Base-by-base conservation (phyloP, 2,329 filamentous ascomycete species). In the Xylariaceae sp. region DNA sequence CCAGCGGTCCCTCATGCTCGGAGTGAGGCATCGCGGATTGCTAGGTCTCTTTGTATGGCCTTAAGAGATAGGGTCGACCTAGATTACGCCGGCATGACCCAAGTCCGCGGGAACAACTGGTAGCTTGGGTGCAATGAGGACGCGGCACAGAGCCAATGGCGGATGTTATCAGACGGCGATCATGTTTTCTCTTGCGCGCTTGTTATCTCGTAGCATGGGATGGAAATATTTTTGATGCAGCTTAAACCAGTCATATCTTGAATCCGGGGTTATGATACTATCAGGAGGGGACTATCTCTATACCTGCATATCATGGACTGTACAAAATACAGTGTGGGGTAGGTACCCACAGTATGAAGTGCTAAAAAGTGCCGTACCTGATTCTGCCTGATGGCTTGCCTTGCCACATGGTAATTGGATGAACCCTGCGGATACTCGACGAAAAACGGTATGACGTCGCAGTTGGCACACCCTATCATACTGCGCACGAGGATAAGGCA, bases 1-100 rank as follows among this genome's bases (percentile, higher is more conserved):
- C 79, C 62, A 87, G 72, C 51, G 85, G 88, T 56, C 77, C 74
- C 63, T 84, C 81, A 62, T 76, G 74, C 53, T 80, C 78, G 48
- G 80, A 80, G 67, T 80, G 79, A 66, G 79, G 77, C 81, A 84
- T 84, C 58, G 62, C 72, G 65, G 53, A 54, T 8, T 55, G 46
- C n/a, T 12, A 19, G 19, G 19, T 46, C 9, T 29, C 40, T 54
- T 39, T 44, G 30, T 51, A 12, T 40, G n/a, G 46, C 41, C 41
- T 31, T 31, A 19, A 35, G 37, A 3, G 4, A 34, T 46, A 34
- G 8, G 3, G 7, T 31, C 29, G 8, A 11, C 30, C 31, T 26
- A 26, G 26, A 29, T 30, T 31, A 39, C 42, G 27, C 37, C 41
- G n/a, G 30, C 47, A 54, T 50, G 31, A 6, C 30, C 30, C 35